Percentiles rank a stretch among this genome's conserved stretches.
These are phyloP conservation scores for Dalbergia cochinchinensis DNA, from an alignment of 306 rosid genomes.

Conservation along the genomic window DNA sequence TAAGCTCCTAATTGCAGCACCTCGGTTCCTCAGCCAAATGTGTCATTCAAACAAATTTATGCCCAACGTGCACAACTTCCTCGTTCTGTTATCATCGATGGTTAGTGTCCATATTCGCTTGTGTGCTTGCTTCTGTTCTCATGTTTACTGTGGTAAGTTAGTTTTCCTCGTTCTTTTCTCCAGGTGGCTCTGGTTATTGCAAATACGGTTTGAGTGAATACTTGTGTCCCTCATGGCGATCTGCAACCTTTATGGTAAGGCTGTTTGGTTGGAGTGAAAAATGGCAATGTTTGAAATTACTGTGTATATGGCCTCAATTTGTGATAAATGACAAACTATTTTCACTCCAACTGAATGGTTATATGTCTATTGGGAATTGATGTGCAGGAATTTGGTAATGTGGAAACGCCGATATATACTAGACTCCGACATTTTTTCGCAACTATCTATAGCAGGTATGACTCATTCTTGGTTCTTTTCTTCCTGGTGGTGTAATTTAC, in stretches of 20 bases:
- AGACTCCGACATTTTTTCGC: slow-evolving; percentile 69
- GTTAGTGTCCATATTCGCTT: slow-evolving; percentile 43
- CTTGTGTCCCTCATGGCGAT: slow-evolving; percentile 57
- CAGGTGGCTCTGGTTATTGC: slow-evolving; percentile 95
- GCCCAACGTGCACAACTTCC: slow-evolving; percentile 61
- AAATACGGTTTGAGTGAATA: slow-evolving; percentile 76
- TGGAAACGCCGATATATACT: slow-evolving; percentile 78
- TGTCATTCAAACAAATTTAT: slow-evolving; percentile 61
- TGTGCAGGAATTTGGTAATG: slow-evolving; percentile 82
- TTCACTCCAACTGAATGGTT: background rate
- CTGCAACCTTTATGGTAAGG: slow-evolving; percentile 75
- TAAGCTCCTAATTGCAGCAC: slow-evolving; percentile 53
- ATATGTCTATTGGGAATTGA: background rate
- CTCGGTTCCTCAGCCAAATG: slow-evolving; percentile 28
- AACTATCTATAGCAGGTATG: slow-evolving; percentile 74
- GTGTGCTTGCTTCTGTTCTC: background rate
- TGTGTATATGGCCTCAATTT: background rate
- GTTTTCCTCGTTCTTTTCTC: slow-evolving; percentile 1
- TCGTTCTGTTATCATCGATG: slow-evolving; percentile 74
- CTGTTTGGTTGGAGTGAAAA: background rate
- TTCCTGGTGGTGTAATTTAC: no score
- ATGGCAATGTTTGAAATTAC: background rate
- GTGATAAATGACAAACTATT: background rate
- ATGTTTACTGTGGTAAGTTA: background rate
- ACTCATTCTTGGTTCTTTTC: background rate